These are phyloP conservation scores for Atalantia buxifolia DNA, from an alignment of 345 rosid genomes.

Conservation along the genomic window DNA sequence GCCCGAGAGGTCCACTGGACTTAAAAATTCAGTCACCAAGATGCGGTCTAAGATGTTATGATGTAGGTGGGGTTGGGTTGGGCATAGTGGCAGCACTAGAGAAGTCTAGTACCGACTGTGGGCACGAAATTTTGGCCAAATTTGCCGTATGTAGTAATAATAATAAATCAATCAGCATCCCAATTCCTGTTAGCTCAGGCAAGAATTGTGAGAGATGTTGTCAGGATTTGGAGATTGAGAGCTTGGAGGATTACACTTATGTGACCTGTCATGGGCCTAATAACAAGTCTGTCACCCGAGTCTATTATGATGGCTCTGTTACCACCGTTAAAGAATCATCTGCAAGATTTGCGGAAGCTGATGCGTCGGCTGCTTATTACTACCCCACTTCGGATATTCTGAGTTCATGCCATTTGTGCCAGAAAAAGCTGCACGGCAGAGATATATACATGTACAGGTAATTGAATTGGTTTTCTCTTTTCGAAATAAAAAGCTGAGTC, in stretches of 20 bases:
- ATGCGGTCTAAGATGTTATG: constrained; percentile 39
- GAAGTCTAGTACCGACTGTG: constrained; percentile 28
- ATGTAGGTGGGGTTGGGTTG: constrained; percentile 66
- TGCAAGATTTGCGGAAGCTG: constrained; percentile 22
- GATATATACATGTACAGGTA: constrained; percentile 90
- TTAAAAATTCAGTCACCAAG: constrained; percentile 57
- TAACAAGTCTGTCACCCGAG: constrained; percentile 45
- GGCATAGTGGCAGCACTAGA: constrained; percentile 82
- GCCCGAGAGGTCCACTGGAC: constrained; percentile 76
- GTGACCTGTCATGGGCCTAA: constrained; percentile 54
- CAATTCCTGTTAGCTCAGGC: constrained; percentile 29
- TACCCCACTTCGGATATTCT: constrained; percentile 57
- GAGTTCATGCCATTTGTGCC: constrained; percentile 59
- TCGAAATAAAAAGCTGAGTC: too few species aligned
- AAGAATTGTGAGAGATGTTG: constrained; percentile 10
- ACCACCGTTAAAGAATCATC: constrained; percentile 20
- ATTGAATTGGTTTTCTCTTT: not conserved
- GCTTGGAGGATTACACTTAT: constrained; percentile 58
- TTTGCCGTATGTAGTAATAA: constrained; percentile 22
- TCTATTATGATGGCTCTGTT: constrained; percentile 46
- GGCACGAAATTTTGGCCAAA: constrained; percentile 26
- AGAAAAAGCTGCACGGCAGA: constrained; percentile 64
- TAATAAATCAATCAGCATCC: constrained; percentile 25
- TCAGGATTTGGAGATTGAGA: constrained; percentile 40
- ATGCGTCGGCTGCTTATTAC: constrained; percentile 18